A percentile compares a stretch with the other conserved stretches of the same genome.
phyloP scores from a whole-genome alignment of 192 early-diverging fungal species.

The Kickxella alabastrina region DNA sequence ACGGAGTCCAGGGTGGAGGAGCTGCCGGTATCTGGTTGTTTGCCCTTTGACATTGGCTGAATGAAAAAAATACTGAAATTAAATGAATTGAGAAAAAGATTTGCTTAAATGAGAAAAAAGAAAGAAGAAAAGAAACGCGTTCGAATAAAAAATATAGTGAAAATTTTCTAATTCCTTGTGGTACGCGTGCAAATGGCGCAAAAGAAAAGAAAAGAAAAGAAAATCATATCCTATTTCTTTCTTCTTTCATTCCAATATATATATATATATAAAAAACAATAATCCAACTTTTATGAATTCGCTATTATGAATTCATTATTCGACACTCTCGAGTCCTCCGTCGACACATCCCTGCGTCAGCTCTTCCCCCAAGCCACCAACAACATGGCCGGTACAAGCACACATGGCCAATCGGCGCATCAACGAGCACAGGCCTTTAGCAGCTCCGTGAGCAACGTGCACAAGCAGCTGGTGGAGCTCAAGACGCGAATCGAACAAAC shows the following conservation, averaged over 20 bases:
- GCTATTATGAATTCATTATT: slow-evolving; percentile 25
- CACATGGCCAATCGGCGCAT: too few species aligned
- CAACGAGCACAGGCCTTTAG: slow-evolving; percentile 45
- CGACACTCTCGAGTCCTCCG: slow-evolving; percentile 28
- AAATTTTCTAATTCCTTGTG: too few species aligned
- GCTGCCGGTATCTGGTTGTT: slow-evolving; percentile 26
- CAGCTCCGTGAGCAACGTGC: slow-evolving; percentile 10
- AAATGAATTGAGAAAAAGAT: neutral
- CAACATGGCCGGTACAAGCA: neutral
- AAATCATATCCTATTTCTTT: neutral
- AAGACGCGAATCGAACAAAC: slow-evolving; percentile 18
- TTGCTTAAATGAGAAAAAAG: neutral
- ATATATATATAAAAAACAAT: too few species aligned
- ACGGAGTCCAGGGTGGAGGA: slow-evolving; percentile 14
- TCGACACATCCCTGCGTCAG: slow-evolving; percentile 20
- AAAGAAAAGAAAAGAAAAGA: slow-evolving; percentile 1
- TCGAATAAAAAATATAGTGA: neutral
- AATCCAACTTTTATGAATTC: neutral
- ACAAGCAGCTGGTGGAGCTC: slow-evolving; percentile 27
- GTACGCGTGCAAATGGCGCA: neutral
- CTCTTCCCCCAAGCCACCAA: slow-evolving; percentile 26
- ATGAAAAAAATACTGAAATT: neutral
- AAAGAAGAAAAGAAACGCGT: neutral
- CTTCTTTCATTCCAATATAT: neutral
- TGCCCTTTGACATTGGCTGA: slow-evolving; percentile 16